Conservation (phyloP, 805 yeast species). For the Vanderwaltozyma tropicalis region DNA sequence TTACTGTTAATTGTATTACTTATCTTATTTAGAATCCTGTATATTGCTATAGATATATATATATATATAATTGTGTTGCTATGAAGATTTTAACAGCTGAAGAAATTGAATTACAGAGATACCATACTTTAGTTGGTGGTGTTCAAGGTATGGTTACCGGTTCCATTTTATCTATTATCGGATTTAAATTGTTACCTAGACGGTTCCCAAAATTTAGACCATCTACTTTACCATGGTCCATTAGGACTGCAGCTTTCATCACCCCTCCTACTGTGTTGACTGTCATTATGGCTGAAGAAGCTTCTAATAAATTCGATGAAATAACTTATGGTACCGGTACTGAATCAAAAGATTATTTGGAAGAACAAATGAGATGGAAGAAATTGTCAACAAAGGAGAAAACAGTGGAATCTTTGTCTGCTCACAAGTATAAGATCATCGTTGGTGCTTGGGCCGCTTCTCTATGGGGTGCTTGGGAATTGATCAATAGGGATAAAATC, state of each 20-base stretch:
- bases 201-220: constrained; percentile 36
- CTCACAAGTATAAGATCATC: constrained; percentile 56
- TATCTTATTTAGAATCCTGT: no score
- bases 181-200: constrained; percentile 41
- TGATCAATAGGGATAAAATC: constrained; percentile 61
- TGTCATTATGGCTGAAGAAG: constrained; percentile 59
- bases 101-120: constrained; percentile 56
- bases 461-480: constrained; percentile 67
- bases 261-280: constrained; percentile 56
- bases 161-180: constrained; percentile 41
- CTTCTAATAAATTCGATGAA: constrained; percentile 57
- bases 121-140: constrained; percentile 51
- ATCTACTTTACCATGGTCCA: constrained; percentile 39
- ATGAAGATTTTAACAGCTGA: constrained; percentile 63
- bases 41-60: no score
- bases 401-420: constrained; percentile 37
- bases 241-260: constrained; percentile 54
- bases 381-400: constrained; percentile 40
- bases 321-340: constrained; percentile 38
- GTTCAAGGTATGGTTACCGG: constrained; percentile 52
- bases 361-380: constrained; percentile 44
- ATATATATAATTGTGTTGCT: not conserved
- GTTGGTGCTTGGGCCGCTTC: constrained; percentile 73
- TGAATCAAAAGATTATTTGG: constrained; percentile 27
- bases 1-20: no score